These are phyloP conservation scores for Kazachstania taianensis DNA, from an alignment of 805 yeast species.

Conservation along the genomic window DNA sequence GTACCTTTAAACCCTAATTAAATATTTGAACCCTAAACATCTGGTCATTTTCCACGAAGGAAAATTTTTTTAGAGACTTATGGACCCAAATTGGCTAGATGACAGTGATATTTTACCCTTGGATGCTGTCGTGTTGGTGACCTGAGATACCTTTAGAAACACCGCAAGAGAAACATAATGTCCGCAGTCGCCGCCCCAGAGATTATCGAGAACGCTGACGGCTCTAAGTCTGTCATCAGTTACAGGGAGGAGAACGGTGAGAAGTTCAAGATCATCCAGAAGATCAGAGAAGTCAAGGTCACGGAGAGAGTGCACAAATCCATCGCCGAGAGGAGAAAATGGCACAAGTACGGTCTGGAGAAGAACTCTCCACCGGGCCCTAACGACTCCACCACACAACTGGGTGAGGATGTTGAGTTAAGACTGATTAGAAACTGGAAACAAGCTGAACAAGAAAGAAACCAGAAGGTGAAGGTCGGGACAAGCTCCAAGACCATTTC, in stretches of 20 bases:
- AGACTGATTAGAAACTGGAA: constrained; percentile 70
- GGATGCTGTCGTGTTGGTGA: no score
- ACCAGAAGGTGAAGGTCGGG: constrained; percentile 34
- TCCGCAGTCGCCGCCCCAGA: constrained; percentile 68
- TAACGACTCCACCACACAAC: constrained; percentile 75
- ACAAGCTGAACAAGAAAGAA: constrained; percentile 63
- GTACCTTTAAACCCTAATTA: not conserved
- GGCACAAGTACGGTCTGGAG: constrained; percentile 86
- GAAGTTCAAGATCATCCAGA: constrained; percentile 81
- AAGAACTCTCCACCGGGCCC: constrained; percentile 70
- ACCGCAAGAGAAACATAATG: no score
- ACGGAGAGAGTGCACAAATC: constrained; percentile 74
- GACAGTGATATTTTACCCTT: no score
- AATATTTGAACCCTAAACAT: not conserved
- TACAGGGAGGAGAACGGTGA: constrained; percentile 70
- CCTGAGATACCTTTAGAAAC: no score
- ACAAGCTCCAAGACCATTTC: constrained; percentile 39
- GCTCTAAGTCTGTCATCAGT: constrained; percentile 79
- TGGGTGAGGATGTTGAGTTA: constrained; percentile 75
- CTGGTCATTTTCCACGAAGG: not conserved
- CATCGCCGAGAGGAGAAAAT: constrained; percentile 79
- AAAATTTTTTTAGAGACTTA: not conserved
- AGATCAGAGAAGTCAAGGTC: constrained; percentile 63
- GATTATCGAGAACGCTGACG: constrained; percentile 70
- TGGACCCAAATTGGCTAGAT: no score